Base-by-base conservation (phyloP, 129 eudicot species). In the Arctium lappa region DNA sequence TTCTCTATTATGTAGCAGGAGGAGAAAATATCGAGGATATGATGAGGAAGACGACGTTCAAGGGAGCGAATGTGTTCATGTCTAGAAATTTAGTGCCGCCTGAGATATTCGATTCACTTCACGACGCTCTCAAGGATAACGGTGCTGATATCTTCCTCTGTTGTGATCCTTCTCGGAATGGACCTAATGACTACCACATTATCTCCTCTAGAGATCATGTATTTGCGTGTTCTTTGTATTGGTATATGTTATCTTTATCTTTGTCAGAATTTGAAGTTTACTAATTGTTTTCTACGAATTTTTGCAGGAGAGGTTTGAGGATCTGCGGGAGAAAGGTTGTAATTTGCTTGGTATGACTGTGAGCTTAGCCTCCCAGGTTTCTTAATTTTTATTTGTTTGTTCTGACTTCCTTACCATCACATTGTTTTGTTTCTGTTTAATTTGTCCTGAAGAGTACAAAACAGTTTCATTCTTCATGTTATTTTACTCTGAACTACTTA, bases 11-110 rank as follows among this genome's bases (percentile, higher is more conserved):
- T 56, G 65, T 16, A 56, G 65, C 27, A 56, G 65, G 65, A 56
- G 65, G 65, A 56, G 65, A 56, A 56, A 56, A 56, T n/a, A 30
- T 32, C 44, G 68, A 72, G 74, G n/a, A 16, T 85, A 78, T 66
- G 81, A 89, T 91, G 97, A 89, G 82, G 88, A 74, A 88, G 79
- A 92, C 90, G 85, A 90, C 92, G 78, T 95, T 95, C 82, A 89
- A 83, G 69, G 99, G 95, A 56, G 88, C 92, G 36, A 95, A 91
- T 60, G 97, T 95, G 29, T 95, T 88, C 92, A 89, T 95, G 97
- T 95, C 99, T 8, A 85, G 97, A 66, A 95, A 87, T 69, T 79
- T 95, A 70, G 99, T 95, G 18, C 95, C 99, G 27, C 98, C 99
- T 18, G 99, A 95, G 87, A 46, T 87, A 34, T 93, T 86, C 79